These are phyloP conservation scores for Gastrolobium villosum DNA, from an alignment of 306 rosid genomes.

Conservation along the genomic window DNA sequence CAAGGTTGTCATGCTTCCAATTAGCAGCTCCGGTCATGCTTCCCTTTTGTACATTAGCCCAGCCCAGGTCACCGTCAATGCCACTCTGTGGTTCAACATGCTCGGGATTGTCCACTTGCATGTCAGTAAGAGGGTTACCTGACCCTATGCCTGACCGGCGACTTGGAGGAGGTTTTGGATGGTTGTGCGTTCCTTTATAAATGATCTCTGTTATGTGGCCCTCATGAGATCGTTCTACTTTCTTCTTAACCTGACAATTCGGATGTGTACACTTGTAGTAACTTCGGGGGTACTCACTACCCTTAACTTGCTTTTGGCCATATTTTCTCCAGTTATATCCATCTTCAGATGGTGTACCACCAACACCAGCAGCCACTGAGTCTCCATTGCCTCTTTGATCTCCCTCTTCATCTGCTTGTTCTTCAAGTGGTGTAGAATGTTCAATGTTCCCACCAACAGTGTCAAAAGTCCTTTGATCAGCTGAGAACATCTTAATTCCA, in stretches of 20 bases:
- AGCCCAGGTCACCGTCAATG: slow-evolving; percentile 61
- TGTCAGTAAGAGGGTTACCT: slow-evolving; percentile 59
- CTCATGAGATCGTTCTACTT: slow-evolving; percentile 91
- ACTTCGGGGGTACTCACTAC: slow-evolving; percentile 95
- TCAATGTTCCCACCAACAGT: slow-evolving; percentile 54
- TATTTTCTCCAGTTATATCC: slow-evolving; percentile 98
- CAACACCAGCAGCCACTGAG: slow-evolving; percentile 64
- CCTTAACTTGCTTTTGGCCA: slow-evolving; percentile 97
- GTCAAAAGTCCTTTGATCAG: slow-evolving; percentile 64
- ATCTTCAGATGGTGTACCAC: slow-evolving; percentile 81
- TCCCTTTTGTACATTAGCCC: slow-evolving; percentile 71
- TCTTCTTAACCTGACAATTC: slow-evolving; percentile 91
- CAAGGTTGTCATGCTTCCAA: slow-evolving; percentile 81
- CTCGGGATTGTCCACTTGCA: slow-evolving; percentile 75
- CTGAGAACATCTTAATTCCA: slow-evolving; percentile 48
- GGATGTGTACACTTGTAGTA: slow-evolving; percentile 93
- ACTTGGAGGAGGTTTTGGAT: slow-evolving; percentile 80
- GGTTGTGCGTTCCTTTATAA: slow-evolving; percentile 94
- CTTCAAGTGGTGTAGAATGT: slow-evolving; percentile 72
- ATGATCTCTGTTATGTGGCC: slow-evolving; percentile 96
- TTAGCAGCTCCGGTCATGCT: slow-evolving; percentile 60
- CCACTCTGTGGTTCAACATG: slow-evolving; percentile 68
- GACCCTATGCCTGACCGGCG: slow-evolving; percentile 80
- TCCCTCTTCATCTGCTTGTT: slow-evolving; percentile 79
- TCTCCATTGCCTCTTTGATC: slow-evolving; percentile 78